Evolutionary conservation across 352 stramenopile genomes (phyloP).

Genomic region (Phytopythium sindhum): DNA sequence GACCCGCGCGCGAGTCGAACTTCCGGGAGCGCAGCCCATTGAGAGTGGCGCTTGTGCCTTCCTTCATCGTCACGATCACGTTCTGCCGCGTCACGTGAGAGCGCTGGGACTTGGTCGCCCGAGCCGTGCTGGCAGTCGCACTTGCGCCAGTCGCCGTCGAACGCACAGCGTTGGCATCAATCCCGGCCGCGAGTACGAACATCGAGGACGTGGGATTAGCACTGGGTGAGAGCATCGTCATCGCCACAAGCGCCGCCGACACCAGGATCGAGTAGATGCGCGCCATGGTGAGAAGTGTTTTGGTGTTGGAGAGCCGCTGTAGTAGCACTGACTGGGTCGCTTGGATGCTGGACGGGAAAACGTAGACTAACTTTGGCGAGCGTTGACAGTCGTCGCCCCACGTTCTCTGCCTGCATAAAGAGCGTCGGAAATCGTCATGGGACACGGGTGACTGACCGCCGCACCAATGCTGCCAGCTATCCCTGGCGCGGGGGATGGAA

Average conservation of each 20-base stretch:
- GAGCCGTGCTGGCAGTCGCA: not conserved
- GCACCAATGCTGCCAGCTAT: not conserved
- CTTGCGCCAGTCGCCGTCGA: not conserved
- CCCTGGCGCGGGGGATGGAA: not conserved
- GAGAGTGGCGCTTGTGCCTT: conserved; percentile 23
- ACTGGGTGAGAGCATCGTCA: conserved; percentile 1
- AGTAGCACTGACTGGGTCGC: not conserved
- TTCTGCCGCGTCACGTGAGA: conserved; percentile 31
- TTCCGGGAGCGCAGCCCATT: conserved; percentile 26
- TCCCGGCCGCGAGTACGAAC: conserved; percentile 1
- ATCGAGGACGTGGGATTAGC: not conserved
- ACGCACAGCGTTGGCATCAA: not conserved
- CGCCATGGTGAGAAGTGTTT: conserved; percentile 13
- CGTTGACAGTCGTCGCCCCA: too few relatives aligned
- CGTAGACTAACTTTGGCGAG: not conserved
- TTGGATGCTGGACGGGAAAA: not conserved
- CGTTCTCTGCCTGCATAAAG: too few relatives aligned
- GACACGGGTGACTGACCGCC: too few relatives aligned
- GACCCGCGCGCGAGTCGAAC: conserved; percentile 29
- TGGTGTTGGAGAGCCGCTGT: not conserved
- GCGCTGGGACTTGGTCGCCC: conserved; percentile 14
- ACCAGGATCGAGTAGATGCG: conserved; percentile 20
- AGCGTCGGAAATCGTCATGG: not conserved
- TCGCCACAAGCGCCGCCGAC: conserved; percentile 13
- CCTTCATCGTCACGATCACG: conserved; percentile 54